These are phyloP conservation scores for Pisolithus thermaeus DNA, from an alignment of 1,284 basidiomycete genomes.

Conservation along the genomic window DNA sequence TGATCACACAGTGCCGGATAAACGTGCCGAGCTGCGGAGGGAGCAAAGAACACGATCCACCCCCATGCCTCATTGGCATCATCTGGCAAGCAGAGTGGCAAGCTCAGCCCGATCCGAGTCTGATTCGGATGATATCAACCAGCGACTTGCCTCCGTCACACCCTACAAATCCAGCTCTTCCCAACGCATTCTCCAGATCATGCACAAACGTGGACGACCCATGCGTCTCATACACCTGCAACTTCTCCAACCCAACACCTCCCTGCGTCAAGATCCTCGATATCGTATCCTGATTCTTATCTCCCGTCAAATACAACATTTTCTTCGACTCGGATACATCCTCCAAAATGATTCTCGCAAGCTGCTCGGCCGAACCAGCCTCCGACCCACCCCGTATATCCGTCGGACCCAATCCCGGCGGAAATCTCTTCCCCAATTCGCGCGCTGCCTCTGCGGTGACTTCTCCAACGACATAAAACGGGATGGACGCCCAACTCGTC, in stretches of 20 bases:
- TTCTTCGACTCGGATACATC: slow-evolving; percentile 21
- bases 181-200: slow-evolving; percentile 37
- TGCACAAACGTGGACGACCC: slow-evolving; percentile 47
- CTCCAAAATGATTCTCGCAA: slow-evolving; percentile 58
- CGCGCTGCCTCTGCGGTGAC: slow-evolving; percentile 48
- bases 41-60: slow-evolving; percentile 74
- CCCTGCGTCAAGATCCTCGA: slow-evolving; percentile 43
- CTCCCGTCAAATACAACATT: slow-evolving; percentile 71
- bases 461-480: slow-evolving; percentile 73
- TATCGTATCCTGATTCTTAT: slow-evolving; percentile 74
- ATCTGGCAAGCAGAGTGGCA: not conserved
- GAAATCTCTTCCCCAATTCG: slow-evolving; percentile 30
- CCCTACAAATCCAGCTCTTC: slow-evolving; percentile 16
- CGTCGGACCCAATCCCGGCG: slow-evolving; percentile 28
- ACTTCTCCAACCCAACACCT: slow-evolving; percentile 38
- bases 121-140: too few relatives aligned
- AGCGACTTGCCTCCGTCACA: too few relatives aligned
- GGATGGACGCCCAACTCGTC: slow-evolving; percentile 43
- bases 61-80: slow-evolving; percentile 32
- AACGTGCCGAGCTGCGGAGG: slow-evolving; percentile 59
- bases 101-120: too few relatives aligned
- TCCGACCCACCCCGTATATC: slow-evolving; percentile 28
- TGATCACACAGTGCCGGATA: slow-evolving; percentile 43
- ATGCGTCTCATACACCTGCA: slow-evolving; percentile 66
- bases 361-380: slow-evolving; percentile 57